Evolutionary conservation across 768 basidiomycete species (phyloP).

Genomic region (Suillus discolor): DNA sequence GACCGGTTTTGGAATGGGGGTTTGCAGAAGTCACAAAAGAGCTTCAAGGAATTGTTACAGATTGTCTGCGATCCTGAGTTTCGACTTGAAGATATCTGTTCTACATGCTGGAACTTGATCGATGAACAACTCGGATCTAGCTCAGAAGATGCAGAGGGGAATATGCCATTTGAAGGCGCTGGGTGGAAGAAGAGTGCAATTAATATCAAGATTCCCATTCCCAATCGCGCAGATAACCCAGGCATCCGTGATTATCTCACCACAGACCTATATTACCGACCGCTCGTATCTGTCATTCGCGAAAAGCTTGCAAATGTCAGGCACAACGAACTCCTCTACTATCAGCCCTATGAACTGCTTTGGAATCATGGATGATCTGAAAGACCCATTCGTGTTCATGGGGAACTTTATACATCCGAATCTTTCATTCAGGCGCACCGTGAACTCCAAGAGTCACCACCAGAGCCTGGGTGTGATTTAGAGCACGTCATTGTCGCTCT

Average conservation of each 20-base stretch:
- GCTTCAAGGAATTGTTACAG: constrained; percentile 16
- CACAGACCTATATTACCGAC: constrained; percentile 15
- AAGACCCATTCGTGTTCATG: constrained; percentile 13
- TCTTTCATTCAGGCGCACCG: constrained; percentile 21
- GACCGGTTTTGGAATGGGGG: constrained; percentile 25
- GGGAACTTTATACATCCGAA: constrained; percentile 22
- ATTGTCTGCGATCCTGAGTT: constrained; percentile 12
- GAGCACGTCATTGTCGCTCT: constrained; percentile 19
- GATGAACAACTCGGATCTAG: constrained; percentile 4
- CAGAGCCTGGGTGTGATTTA: constrained; percentile 18
- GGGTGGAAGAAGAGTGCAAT: constrained; percentile 19
- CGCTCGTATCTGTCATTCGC: constrained; percentile 15
- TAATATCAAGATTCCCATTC: constrained; percentile 14
- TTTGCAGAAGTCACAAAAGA: constrained; percentile 21
- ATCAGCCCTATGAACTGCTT: constrained; percentile 21
- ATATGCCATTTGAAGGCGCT: constrained; percentile 12
- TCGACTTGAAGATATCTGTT: constrained; percentile 1
- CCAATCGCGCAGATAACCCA: constrained; percentile 4
- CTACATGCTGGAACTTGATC: constrained; percentile 3
- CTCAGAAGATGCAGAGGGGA: neutral
- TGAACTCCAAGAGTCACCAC: constrained; percentile 18
- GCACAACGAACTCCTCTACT: constrained; percentile 17
- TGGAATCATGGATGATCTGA: constrained; percentile 8
- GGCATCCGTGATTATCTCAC: constrained; percentile 8
- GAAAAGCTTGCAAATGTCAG: constrained; percentile 19